These are phyloP conservation scores for Astraeus odoratus DNA, from an alignment of 768 basidiomycete species.

Conservation along the genomic window DNA sequence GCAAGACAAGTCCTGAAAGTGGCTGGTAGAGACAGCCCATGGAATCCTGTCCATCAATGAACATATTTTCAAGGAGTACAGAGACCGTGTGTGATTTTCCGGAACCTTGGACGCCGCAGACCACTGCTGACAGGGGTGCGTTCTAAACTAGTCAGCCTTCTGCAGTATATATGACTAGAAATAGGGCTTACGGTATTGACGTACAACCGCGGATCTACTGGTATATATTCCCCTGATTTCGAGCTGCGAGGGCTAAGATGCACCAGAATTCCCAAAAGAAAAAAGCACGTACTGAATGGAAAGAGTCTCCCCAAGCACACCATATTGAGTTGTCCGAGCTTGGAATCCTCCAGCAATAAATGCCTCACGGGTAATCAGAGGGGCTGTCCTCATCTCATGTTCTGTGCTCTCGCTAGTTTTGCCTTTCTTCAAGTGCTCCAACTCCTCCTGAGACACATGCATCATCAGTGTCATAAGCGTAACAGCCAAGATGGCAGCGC, in stretches of 20 bases:
- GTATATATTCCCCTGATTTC: constrained; percentile 22
- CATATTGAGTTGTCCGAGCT: constrained; percentile 46
- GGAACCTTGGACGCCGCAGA: constrained; percentile 72
- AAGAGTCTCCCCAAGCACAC: constrained; percentile 48
- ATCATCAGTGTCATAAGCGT: background rate
- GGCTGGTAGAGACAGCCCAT: constrained; percentile 49
- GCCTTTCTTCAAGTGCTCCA: background rate
- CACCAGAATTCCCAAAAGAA: background rate
- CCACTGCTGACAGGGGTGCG: constrained; percentile 63
- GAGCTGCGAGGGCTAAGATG: constrained; percentile 21
- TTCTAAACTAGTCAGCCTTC: constrained; percentile 36
- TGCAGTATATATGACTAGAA: background rate
- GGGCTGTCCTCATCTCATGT: constrained; percentile 37
- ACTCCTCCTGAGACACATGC: background rate
- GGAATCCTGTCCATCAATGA: constrained; percentile 41
- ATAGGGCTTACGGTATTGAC: constrained; percentile 51
- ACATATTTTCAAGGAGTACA: constrained; percentile 62
- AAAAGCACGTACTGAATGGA: constrained; percentile 36
- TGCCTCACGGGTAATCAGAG: constrained; percentile 47
- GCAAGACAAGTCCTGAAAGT: constrained; percentile 57
- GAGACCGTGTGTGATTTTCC: constrained; percentile 72
- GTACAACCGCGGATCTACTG: constrained; percentile 49
- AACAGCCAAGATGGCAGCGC: background rate
- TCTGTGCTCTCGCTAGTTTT: constrained; percentile 16
- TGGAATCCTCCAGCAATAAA: constrained; percentile 27